Conservation (phyloP, 495 filamentous ascomycete species). For the Immersiella caudata region DNA sequence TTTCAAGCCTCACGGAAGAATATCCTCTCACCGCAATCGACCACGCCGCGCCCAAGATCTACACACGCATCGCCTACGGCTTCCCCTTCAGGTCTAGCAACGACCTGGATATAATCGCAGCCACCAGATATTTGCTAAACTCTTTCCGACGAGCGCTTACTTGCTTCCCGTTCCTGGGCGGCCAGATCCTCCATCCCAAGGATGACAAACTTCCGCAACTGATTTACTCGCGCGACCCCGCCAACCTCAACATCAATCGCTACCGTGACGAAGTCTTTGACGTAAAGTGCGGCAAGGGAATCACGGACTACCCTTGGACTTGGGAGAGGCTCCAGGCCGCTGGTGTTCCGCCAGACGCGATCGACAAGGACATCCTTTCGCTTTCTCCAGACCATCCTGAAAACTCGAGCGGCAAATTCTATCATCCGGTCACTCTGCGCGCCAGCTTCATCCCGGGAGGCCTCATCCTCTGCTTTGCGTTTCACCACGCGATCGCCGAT, state of each 20-base stretch:
- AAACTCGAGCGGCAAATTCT: not conserved
- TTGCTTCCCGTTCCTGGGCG: constrained; percentile 12
- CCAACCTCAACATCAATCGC: not conserved
- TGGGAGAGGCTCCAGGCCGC: not conserved
- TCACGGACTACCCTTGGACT: not conserved
- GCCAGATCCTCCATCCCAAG: not conserved
- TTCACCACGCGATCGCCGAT: constrained; percentile 25
- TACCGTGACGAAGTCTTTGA: constrained; percentile 1
- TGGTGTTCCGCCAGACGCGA: not conserved
- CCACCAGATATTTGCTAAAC: not conserved
- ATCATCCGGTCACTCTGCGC: constrained; percentile 15
- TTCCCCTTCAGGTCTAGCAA: not conserved
- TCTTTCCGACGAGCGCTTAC: not conserved
- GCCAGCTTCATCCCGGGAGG: constrained; percentile 20
- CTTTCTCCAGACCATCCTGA: not conserved
- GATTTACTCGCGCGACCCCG: not conserved
- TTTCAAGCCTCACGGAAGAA: not conserved
- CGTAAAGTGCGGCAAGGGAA: not conserved
- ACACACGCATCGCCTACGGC: not conserved
- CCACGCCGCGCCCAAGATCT: constrained; percentile 11
- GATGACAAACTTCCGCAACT: not conserved
- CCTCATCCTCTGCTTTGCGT: constrained; percentile 20
- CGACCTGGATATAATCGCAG: not conserved
- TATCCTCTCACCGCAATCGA: not conserved
- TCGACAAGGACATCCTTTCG: constrained; percentile 14